Evolutionary conservation across 805 yeast genomes (phyloP), one percentile per base, ranked within the genome.

Genomic region (Debaryomyces hansenii): DNA sequence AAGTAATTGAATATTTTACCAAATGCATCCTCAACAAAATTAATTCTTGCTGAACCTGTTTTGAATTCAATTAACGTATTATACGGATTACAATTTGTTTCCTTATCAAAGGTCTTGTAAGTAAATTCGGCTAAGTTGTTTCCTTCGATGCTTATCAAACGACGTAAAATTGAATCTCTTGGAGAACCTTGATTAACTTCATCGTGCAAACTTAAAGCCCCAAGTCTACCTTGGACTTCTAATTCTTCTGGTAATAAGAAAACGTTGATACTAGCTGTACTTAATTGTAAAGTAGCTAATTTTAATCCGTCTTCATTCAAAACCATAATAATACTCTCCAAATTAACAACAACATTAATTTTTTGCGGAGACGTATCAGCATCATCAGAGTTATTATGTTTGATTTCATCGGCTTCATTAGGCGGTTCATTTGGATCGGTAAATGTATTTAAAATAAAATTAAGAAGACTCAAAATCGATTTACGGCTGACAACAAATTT

Each of bases 401-500:
- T 80, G 48, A 86, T 70, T 27, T 74, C 82, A 67, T 85, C 91
- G 0, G 90, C 85, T 0, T 89, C 87, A 1, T 82, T 69, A 37
- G 80, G 65, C 5, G 79, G 80, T 0, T 86, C 84, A 50, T 81
- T 77, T 0, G 96, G 96, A 63, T 85, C 85, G 0, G 97, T 86
- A 62, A 94, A 94, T 0, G 98, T 94, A 38, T 90, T 87, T 57
- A 91, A 70, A 1, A 87, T 74, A 62, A 85, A 94, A 62, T 90
- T 92, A 52, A 92, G 66, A 11, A 94, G 69, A 1, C 95, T 85
- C 50, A 94, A 72, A 12, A 87, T 66, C 1, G 96, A 86, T 58
- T 82, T 86, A 40, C 97, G 81, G 0, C 95, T 82, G 5, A 91
- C 66, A 2, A 87, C 85, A 32, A 87, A 75, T 50, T 81, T 81